phyloP scores from a whole-genome alignment of 805 yeast species.

The Yarrowia sp. region DNA sequence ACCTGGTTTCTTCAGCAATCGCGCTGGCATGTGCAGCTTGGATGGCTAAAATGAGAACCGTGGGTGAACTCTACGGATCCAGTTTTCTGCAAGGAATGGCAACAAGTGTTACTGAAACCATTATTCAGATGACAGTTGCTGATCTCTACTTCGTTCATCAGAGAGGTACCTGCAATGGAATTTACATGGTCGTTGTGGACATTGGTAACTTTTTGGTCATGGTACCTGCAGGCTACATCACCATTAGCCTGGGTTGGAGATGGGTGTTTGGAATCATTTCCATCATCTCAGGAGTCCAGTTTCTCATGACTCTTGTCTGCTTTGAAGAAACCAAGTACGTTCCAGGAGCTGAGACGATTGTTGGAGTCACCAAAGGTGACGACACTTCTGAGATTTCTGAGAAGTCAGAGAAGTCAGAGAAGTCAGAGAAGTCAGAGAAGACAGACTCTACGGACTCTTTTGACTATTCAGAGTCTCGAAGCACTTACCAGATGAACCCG shows the following conservation, averaged over 20 bases:
- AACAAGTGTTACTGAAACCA: slow-evolving; percentile 27
- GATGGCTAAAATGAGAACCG: slow-evolving; percentile 27
- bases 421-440: not conserved
- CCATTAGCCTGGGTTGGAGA: slow-evolving; percentile 33
- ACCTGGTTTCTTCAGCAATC: slow-evolving; percentile 9
- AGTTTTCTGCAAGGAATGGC: slow-evolving; percentile 18
- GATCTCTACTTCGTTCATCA: slow-evolving; percentile 34
- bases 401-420: not conserved
- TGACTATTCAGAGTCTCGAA: not conserved
- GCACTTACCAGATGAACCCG: not conserved
- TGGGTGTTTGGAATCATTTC: slow-evolving; percentile 33
- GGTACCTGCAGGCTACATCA: slow-evolving; percentile 33
- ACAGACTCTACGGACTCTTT: not conserved
- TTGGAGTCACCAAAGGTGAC: too few relatives aligned
- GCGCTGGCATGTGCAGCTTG: slow-evolving; percentile 17
- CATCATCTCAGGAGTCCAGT: slow-evolving; percentile 29
- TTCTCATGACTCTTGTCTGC: slow-evolving; percentile 24
- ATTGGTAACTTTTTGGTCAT: slow-evolving; percentile 32
- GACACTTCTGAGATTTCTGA: too few relatives aligned
- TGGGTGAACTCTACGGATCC: slow-evolving; percentile 26
- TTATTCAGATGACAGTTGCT: slow-evolving; percentile 32
- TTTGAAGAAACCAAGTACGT: slow-evolving; percentile 33
- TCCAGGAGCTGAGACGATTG: not conserved
- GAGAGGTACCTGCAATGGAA: slow-evolving; percentile 32
- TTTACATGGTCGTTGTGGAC: slow-evolving; percentile 32